Base-by-base conservation (phyloP, 495 filamentous ascomycete species). In the Venustampulla echinocandica region DNA sequence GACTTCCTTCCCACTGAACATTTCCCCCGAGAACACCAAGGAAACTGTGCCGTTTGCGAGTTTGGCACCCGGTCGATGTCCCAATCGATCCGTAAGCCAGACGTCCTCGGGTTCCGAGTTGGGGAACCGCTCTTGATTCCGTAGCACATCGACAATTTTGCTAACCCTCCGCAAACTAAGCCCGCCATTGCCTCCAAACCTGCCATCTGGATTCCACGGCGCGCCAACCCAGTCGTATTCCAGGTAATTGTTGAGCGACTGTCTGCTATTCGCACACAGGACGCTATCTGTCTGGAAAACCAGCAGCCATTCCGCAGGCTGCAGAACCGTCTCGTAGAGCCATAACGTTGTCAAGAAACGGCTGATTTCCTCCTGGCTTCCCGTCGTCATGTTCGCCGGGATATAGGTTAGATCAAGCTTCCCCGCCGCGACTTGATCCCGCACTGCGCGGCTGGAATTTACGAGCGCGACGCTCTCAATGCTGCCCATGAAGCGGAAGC, bases 221-320 rank as follows among this genome's bases (percentile, higher is more conserved):
- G 71, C 70, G 10, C 70, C 71, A 24, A 73, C 69, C 69, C 69
- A 75, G 56, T 75, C 70, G 37, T 40, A 40, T 1, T 69, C 62
- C 1, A 75, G 46, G 52, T 59, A 75, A 24, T 71, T 64, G 48
- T 75, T 71, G 28, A 75, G 46, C 25, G 56, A 67, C 25, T 60
- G 57, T 15, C 49, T 55, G 34, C 61, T 64, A 49, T 74, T 75
- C 20, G 70, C 66, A 45, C 71, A 75, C 17, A 75, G 57, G 34
- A 75, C 71, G 33, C 59, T 64, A 55, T 75, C 71, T 0, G 69
- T 72, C 42, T 74, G 70, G 56, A 70, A 74, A 13, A 73, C 42
- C 27, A 71, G 60, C 35, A 71, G 46, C 61, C 63, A 67, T 52
- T 71, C 69, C 14, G 67, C 66, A 0, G 66, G 66, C 35, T 61